These are phyloP conservation scores for Syzygium jambos DNA, from an alignment of 345 rosid species.

Conservation along the genomic window DNA sequence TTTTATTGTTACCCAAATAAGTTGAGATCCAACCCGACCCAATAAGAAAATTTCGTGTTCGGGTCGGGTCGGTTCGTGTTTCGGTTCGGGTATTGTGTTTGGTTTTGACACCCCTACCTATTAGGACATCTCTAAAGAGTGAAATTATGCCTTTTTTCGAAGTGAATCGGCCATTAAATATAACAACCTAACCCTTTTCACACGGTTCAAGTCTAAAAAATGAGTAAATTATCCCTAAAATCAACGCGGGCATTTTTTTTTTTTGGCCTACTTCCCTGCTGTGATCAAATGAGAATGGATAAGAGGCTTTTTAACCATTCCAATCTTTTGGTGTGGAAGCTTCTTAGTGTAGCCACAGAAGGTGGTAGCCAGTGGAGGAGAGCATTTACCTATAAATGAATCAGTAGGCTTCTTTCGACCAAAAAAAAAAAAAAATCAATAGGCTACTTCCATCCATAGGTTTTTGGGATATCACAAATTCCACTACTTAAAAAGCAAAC, in stretches of 20 bases:
- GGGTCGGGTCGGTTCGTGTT: no score
- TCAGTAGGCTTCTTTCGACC: no score
- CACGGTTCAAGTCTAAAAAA: neutral
- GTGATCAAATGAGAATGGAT: neutral
- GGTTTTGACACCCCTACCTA: no score
- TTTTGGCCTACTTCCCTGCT: neutral
- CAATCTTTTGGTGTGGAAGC: neutral
- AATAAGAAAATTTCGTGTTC: no score
- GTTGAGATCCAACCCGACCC: no score
- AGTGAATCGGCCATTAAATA: neutral
- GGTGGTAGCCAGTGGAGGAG: neutral
- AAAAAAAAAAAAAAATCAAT: neutral
- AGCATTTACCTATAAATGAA: neutral
- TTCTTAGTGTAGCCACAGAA: neutral
- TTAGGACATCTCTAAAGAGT: neutral
- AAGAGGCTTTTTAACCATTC: neutral
- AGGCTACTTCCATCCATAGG: neutral
- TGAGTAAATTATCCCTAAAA: neutral
- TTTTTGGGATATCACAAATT: neutral
- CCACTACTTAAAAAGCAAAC: neutral
- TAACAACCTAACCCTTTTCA: neutral
- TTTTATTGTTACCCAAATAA: no score
- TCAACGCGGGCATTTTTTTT: neutral
- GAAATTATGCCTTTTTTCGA: neutral
- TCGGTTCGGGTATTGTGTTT: no score